phyloP scores from a whole-genome alignment of 2,329 filamentous ascomycete genomes.

The Colletotrichum sp. region DNA sequence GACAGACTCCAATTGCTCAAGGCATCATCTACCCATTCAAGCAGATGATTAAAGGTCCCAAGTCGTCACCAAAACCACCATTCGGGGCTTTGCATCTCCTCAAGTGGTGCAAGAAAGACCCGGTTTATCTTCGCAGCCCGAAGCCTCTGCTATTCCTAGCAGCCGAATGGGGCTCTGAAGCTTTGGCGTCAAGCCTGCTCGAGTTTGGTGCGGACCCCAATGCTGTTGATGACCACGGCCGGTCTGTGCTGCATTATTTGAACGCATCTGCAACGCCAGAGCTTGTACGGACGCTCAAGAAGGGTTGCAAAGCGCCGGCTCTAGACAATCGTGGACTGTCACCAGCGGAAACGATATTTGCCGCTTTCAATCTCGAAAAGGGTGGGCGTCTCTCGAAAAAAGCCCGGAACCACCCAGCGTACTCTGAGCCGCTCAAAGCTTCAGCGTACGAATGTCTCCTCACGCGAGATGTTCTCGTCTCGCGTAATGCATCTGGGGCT shows the following conservation, averaged over 20 bases:
- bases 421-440: background rate
- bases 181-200: slow-evolving; percentile 25
- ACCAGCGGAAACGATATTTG: slow-evolving; percentile 34
- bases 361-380: slow-evolving; percentile 20
- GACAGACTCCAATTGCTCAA: slow-evolving; percentile 34
- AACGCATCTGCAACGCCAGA: slow-evolving; percentile 27
- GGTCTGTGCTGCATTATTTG: slow-evolving; percentile 27
- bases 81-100: background rate
- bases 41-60: background rate
- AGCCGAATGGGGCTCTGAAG: slow-evolving; percentile 30
- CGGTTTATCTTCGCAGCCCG: background rate
- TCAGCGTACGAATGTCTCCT: background rate
- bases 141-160: slow-evolving; percentile 22
- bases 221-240: slow-evolving; percentile 15
- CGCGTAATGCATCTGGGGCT: background rate
- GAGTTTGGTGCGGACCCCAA: slow-evolving; percentile 21
- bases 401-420: background rate
- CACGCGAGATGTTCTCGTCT: background rate
- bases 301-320: slow-evolving; percentile 21
- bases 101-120: background rate
- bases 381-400: background rate
- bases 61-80: no score
- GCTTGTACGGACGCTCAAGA: slow-evolving; percentile 28
- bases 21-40: slow-evolving; percentile 26
- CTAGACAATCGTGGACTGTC: slow-evolving; percentile 22